Base-by-base conservation (phyloP, 305 asterid species). In the Withania somnifera region DNA sequence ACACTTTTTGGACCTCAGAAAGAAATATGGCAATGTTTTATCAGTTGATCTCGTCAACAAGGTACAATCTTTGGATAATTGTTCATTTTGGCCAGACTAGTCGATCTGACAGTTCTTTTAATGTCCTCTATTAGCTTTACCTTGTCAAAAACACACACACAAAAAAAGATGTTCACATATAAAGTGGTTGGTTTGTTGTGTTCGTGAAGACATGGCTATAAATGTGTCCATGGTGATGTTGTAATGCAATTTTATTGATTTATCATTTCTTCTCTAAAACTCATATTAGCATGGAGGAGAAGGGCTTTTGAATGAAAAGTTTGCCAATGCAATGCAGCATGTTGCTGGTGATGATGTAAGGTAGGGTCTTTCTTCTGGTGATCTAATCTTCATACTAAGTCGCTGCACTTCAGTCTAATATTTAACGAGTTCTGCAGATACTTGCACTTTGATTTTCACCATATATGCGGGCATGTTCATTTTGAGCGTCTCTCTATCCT, bases 361-460 rank as follows among this genome's bases (percentile, higher is more conserved):
- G 99, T 97, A 85, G 82, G 83, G 7, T 47, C 77, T 9, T 84
- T 22, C 40, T 83, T n/a, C 8, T 24, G 54, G 38, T 38, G 53
- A 42, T 20, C 30, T 28, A 68, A 66, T 71, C 52, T 22, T 32
- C n/a, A n/a, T n/a, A n/a, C n/a, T 14, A 14, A 17, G 61, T 60
- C n/a, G 14, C 42, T 45, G 47, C 40, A 83, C 17, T 79, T 53
- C 68, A 53, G 85, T 66, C 87, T 86, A 78, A 82, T 82, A 28
- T 78, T 80, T 63, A 15, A 68, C 52, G 76, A 63, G 38, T 84
- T 85, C 77, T 93, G 88, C 93, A 97, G 99, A 88, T 97, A 97
- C 85, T 63, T 93, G 89, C 98, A 97, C 93, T 97, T 97, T 57
- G 99, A 97, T 89, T 97, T 97, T 87, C 99, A 97, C 86, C 93